These are phyloP conservation scores for Arthrobotrys sinensis DNA, from an alignment of 2,329 filamentous ascomycete genomes.

Conservation along the genomic window DNA sequence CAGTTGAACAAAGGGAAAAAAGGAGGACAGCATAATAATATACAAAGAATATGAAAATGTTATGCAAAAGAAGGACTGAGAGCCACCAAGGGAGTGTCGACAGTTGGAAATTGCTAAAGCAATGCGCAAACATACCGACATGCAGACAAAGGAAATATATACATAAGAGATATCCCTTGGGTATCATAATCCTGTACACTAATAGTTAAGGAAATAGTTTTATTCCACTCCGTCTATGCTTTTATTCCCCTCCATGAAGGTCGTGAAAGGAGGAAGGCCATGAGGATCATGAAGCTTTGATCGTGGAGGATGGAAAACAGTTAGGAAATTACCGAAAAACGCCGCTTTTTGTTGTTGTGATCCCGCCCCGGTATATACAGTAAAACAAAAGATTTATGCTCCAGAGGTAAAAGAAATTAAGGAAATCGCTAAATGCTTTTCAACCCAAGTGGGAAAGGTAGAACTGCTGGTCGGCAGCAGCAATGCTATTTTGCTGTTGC, in stretches of 20 bases:
- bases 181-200: conserved; percentile 61
- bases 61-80: conserved; percentile 24
- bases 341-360: conserved; percentile 55
- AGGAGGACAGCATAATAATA: conserved; percentile 29
- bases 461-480: conserved; percentile 58
- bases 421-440: conserved; percentile 61
- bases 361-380: conserved; percentile 61
- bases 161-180: conserved; percentile 62
- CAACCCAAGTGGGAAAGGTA: conserved; percentile 60
- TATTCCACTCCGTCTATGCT: conserved; percentile 53
- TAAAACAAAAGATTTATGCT: conserved; percentile 55
- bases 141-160: conserved; percentile 58
- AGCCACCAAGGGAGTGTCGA: conserved; percentile 58
- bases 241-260: conserved; percentile 52
- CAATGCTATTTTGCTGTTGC: conserved; percentile 35
- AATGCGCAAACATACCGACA: conserved; percentile 49
- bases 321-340: conserved; percentile 57
- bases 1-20: conserved; percentile 25
- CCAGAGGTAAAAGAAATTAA: conserved; percentile 45
- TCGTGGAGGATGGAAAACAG: conserved; percentile 50
- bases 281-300: conserved; percentile 44
- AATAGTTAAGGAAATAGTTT: conserved; percentile 30
- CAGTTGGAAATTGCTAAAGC: conserved; percentile 46
- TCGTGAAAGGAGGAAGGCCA: conserved; percentile 55
- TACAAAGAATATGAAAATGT: conserved; percentile 47